These are phyloP conservation scores for Bimuria novae-zelandiae DNA, from an alignment of 2,329 filamentous ascomycete genomes.

Conservation along the genomic window DNA sequence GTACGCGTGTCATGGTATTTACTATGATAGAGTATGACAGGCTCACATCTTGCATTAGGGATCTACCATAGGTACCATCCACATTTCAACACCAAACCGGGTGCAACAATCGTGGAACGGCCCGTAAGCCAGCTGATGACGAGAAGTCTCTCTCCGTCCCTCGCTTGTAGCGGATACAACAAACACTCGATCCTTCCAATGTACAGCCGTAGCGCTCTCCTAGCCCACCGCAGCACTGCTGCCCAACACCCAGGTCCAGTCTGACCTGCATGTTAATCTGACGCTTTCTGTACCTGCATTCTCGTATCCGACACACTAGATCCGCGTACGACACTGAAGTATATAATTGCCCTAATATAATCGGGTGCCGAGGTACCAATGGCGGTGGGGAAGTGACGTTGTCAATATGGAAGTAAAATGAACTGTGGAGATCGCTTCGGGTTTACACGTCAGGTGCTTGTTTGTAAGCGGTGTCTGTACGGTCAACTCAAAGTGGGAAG, in stretches of 20 bases:
- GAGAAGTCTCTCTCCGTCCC: neutral
- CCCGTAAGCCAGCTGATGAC: too few species aligned
- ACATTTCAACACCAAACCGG: too few species aligned
- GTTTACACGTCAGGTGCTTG: neutral
- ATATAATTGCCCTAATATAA: neutral
- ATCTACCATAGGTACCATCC: too few species aligned
- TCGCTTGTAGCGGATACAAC: neutral
- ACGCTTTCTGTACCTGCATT: constrained; percentile 1
- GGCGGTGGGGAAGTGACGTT: too few species aligned
- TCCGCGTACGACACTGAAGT: neutral
- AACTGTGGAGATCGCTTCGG: neutral
- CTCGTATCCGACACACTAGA: neutral
- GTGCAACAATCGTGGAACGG: too few species aligned
- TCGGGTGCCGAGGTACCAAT: neutral
- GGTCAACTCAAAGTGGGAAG: neutral
- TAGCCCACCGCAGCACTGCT: neutral
- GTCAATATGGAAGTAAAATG: neutral
- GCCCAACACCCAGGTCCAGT: neutral
- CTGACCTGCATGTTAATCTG: neutral
- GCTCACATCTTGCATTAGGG: too few species aligned
- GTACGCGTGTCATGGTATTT: too few species aligned
- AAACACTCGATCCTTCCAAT: neutral
- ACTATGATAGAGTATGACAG: too few species aligned
- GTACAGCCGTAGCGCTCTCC: neutral
- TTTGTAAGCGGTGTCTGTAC: neutral